These are phyloP conservation scores for Spirogloea muscicola DNA, from an alignment of 139 green algal species.

Conservation along the genomic window DNA sequence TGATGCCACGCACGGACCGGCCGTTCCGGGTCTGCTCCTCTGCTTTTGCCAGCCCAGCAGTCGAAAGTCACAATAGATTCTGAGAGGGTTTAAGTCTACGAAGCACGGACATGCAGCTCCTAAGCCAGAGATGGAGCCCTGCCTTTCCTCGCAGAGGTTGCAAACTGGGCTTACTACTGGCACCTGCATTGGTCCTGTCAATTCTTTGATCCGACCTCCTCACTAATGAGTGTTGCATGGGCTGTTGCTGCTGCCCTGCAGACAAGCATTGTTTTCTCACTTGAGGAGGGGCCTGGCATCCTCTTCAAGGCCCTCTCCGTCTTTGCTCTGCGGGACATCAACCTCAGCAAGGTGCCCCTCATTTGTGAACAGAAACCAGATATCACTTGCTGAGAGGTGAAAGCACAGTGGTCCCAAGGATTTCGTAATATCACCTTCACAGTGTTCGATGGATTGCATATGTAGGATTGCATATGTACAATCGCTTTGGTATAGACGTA, in stretches of 20 bases:
- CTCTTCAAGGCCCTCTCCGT: conserved; percentile 95
- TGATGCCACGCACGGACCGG: conserved; percentile 45
- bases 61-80: too few relatives aligned
- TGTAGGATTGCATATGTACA: too few relatives aligned
- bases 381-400: not conserved
- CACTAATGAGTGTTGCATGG: not conserved
- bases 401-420: not conserved
- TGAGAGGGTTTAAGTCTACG: too few relatives aligned
- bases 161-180: not conserved
- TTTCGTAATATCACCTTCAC: not conserved
- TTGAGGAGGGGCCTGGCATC: conserved; percentile 71
- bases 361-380: not conserved
- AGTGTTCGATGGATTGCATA: not conserved
- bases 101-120: too few relatives aligned
- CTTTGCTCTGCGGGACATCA: conserved; percentile 93
- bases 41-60: too few relatives aligned
- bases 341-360: conserved; percentile 77
- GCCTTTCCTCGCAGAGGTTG: not conserved
- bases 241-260: too few relatives aligned
- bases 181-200: not conserved
- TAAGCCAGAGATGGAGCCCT: too few relatives aligned
- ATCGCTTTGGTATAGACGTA: too few relatives aligned
- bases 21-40: conserved; percentile 45
- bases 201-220: not conserved
- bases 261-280: conserved; percentile 88